Base-by-base conservation (phyloP, 306 rosid genomes). In the Morella rubra region DNA sequence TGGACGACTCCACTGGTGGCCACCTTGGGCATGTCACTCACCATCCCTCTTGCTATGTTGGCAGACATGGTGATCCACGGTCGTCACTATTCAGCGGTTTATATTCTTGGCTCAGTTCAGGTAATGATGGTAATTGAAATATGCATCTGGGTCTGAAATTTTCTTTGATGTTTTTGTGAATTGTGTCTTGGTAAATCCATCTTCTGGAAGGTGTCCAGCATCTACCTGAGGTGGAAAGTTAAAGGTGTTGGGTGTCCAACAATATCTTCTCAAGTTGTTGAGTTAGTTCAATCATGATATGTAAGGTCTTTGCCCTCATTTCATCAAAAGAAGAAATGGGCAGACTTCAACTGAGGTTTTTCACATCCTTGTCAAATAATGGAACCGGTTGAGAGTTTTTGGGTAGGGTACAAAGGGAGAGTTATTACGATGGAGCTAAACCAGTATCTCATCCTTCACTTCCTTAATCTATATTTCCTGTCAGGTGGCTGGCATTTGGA, bases 1-100 rank as follows among this genome's bases (percentile, higher is more conserved):
- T 96, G 99, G 99, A 96, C 99, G 70, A 96, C 99, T 59, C 98
- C 99, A 32, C 86, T 96, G 50, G 99, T 96, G 77, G 99, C 99
- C 81, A 96, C 98, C 50, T 81, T 96, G 87, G 99, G 99, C 87
- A 92, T 92, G 98, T 92, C 99, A 13, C 99, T 96, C 79, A 96
- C 99, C 76, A 96, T 96, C 75, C 99, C 99, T 52, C 96, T 96
- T 10, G 99, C 99, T 59, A 96, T 96, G 99, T 66, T 92, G 84
- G 99, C 99, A 44, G 99, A 96, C 86, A 96, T 95, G 96, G 44
- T 95, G 47, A 89, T 95, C 87, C 99, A 96, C 20, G 97, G 97
- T 51, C 97, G 97, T 73, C 99, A 90, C 73, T 95, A 92, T 84
- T 95, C 99, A 4, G 90, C 86, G 7, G 73, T 96, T 67, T 96